Evolutionary conservation across 78 protist genomes (phyloP).

Genomic region (Goniomonas avonlea): DNA sequence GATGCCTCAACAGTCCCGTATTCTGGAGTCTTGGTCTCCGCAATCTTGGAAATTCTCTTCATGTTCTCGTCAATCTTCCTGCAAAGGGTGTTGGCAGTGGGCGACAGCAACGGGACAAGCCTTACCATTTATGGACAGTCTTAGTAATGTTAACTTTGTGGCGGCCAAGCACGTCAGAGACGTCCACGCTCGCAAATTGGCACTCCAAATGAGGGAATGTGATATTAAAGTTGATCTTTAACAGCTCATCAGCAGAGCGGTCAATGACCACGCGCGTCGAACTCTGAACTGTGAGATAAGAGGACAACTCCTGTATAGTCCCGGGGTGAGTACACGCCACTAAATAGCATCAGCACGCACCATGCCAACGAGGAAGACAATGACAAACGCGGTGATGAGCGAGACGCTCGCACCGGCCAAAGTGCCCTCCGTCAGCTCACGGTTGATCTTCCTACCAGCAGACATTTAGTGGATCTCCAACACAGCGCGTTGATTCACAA

Average conservation of each 20-base stretch:
- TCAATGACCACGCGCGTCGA: background rate
- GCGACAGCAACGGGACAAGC: too few relatives aligned
- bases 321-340: background rate
- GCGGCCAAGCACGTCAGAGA: conserved; percentile 10
- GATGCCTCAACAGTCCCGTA: too few relatives aligned
- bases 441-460: background rate
- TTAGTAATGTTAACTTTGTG: background rate
- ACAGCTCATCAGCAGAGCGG: background rate
- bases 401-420: conserved; percentile 8
- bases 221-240: conserved; percentile 20
- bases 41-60: too few relatives aligned
- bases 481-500: too few relatives aligned
- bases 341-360: background rate
- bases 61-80: too few relatives aligned
- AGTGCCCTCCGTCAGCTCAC: conserved; percentile 24
- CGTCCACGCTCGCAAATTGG: background rate
- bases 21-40: too few relatives aligned
- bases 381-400: background rate
- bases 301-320: background rate
- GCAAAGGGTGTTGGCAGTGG: too few relatives aligned
- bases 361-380: conserved; percentile 19
- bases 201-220: conserved; percentile 4
- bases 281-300: too few relatives aligned
- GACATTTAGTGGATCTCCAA: too few relatives aligned
- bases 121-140: background rate